Percentiles rank a stretch among this genome's conserved stretches.
phyloP scores from a whole-genome alignment of 1,284 basidiomycete species.

The Pterulicium gracile region DNA sequence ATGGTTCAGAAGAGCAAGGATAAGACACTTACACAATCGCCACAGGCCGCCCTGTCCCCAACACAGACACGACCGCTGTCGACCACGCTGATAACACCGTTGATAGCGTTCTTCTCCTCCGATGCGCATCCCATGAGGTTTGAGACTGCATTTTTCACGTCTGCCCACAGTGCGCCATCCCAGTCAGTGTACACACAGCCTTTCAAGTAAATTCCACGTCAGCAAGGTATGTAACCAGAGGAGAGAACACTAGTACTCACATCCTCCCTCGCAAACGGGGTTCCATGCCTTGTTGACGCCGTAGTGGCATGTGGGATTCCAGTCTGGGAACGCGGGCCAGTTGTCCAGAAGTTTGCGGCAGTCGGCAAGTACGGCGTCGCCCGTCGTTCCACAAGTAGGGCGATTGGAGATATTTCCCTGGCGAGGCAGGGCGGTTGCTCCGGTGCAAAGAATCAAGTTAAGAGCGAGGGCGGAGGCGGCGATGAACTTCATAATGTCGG shows the following conservation, averaged over 20 bases:
- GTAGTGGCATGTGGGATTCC: not conserved
- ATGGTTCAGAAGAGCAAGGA: not conserved
- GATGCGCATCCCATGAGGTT: not conserved
- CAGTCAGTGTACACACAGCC: not conserved
- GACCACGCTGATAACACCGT: not conserved
- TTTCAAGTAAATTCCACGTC: too few relatives aligned
- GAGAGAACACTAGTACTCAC: not conserved
- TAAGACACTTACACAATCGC: not conserved
- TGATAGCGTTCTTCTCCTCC: not conserved
- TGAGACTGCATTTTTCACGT: not conserved
- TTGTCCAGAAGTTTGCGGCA: not conserved
- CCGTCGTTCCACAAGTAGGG: not conserved
- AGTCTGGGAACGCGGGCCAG: not conserved
- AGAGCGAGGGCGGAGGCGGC: too few relatives aligned
- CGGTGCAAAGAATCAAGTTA: too few relatives aligned
- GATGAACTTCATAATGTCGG: too few relatives aligned
- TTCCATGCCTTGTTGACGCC: not conserved
- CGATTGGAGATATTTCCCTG: not conserved
- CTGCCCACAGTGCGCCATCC: not conserved
- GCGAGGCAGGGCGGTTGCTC: too few relatives aligned
- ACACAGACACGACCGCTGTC: not conserved
- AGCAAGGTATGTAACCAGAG: not conserved
- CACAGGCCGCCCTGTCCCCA: not conserved
- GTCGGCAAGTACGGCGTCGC: not conserved
- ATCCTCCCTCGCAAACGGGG: not conserved